These are phyloP conservation scores for Xerocomellus dryophilus DNA, from an alignment of 768 basidiomycete species.

Conservation along the genomic window DNA sequence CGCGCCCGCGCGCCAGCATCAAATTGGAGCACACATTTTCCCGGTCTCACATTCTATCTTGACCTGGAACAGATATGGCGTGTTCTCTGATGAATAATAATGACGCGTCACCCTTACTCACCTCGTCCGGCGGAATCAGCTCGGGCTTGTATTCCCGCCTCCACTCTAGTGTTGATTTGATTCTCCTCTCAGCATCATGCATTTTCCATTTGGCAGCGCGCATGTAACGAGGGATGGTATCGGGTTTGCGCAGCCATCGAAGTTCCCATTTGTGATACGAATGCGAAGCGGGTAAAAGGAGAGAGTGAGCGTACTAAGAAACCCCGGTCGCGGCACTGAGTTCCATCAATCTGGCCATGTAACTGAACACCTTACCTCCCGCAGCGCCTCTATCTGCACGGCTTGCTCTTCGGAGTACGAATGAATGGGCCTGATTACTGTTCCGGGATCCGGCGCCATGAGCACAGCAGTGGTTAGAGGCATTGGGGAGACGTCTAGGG, in stretches of 20 bases:
- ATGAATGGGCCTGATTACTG: conserved; percentile 50
- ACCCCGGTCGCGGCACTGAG: background rate
- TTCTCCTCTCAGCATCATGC: conserved; percentile 71
- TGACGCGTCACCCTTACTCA: conserved; percentile 20
- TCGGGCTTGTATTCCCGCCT: conserved; percentile 83
- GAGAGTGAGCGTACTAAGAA: conserved; percentile 60
- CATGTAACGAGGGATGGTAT: conserved; percentile 70
- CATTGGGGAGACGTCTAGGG: conserved; percentile 27
- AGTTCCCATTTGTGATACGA: conserved; percentile 75
- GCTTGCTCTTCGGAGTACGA: conserved; percentile 64
- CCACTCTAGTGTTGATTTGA: conserved; percentile 81
- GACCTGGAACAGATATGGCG: conserved; percentile 36
- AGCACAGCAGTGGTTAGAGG: conserved; percentile 46
- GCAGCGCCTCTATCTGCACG: conserved; percentile 55
- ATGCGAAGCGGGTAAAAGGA: conserved; percentile 63
- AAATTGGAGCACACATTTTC: conserved; percentile 63
- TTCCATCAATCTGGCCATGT: background rate
- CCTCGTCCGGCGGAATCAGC: conserved; percentile 75
- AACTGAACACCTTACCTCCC: conserved; percentile 45
- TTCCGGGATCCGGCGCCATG: conserved; percentile 53
- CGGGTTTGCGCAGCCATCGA: conserved; percentile 68
- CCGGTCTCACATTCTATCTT: conserved; percentile 79
- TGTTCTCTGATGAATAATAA: background rate
- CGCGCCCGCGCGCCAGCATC: background rate
- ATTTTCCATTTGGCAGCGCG: conserved; percentile 84